Evolutionary conservation across 139 green algal genomes (phyloP).

Genomic region (Chlorella vulgaris): DNA sequence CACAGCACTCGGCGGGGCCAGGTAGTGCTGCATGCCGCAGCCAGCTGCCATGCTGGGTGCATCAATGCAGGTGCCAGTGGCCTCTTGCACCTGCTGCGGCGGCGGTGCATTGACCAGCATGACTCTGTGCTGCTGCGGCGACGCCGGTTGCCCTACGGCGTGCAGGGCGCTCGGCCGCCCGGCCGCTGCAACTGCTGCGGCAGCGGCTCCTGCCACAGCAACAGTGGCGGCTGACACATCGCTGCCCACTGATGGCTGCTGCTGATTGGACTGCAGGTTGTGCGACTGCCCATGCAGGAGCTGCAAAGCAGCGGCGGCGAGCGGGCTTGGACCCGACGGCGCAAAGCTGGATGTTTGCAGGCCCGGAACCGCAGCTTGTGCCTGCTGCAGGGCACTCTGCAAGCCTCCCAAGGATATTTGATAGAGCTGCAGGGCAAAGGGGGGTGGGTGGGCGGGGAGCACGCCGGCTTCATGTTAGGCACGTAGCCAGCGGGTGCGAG

Average conservation of each 20-base stretch:
- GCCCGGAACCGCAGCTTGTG: neutral
- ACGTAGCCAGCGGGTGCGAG: neutral
- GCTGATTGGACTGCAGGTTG: neutral
- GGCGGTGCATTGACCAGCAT: neutral
- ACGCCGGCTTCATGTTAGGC: neutral
- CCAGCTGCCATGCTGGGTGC: neutral
- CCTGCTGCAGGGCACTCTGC: slow-evolving; percentile 14
- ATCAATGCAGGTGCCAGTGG: too few species aligned
- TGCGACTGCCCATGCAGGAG: slow-evolving; percentile 4
- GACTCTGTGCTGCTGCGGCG: neutral
- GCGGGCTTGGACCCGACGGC: neutral
- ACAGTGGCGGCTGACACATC: neutral
- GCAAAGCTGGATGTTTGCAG: neutral
- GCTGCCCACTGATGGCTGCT: neutral
- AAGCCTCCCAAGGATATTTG: neutral
- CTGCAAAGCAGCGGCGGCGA: neutral
- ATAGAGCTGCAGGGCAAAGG: slow-evolving; percentile 12
- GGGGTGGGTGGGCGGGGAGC: too few species aligned
- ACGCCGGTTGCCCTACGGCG: too few species aligned
- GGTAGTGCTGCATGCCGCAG: neutral
- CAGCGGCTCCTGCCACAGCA: neutral
- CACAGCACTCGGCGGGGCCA: neutral
- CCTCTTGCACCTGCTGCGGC: neutral
- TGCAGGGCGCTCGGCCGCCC: neutral
- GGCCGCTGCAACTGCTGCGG: neutral